Base-by-base conservation (phyloP, 208 protist species). In the Strigomonas culicis region DNA sequence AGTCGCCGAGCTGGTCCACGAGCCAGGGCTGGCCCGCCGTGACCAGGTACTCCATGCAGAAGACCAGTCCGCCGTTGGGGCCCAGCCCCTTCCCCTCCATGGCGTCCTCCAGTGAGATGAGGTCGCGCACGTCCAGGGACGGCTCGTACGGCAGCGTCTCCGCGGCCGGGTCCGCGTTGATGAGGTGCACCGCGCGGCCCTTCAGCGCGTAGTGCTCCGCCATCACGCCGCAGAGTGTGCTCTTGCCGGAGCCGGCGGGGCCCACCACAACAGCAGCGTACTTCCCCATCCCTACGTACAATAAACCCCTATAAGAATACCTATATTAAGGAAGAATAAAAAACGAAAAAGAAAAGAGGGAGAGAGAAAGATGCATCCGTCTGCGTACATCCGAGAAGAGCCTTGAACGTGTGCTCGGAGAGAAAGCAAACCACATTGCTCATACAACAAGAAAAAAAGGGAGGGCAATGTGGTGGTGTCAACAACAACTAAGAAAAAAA, bases 111-210 rank as follows among this genome's bases (percentile, higher is more conserved):
- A 99, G 74, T 10, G 83, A 90, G 24, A 99, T 93, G 4, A 99
- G 82, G 17, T 99, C 90, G 7, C 83, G 79, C 22, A 99, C 86
- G 74, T 99, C 95, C 8, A 99, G 77, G 1, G 87, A 84, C 24
- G 84, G 80, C 66, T 84, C 66, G 75, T 99, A 98, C 8, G 78
- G 77, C 58, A 96, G 65, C 17, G 81, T 66, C 46, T 99, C 98
- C 61, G 98, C 98, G 4, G 98, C 98, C 2, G 99, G 99, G 74
- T 99, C 99, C 44, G 99, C 84, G 85, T 99, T 99, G 30, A 98
- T 88, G n/a, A 99, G 78, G 66, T 95, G 89, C 19, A 89, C 88
- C n/a, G 86, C 84, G 39, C 96, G 82, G 30, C 89, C 88, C 47
- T 91, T 86, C 22, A 59, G 75, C 13, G 87, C 77, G 70, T 92